A percentile compares a stretch with the other conserved stretches of the same genome.
These are phyloP conservation scores for Termitomyces sp. DNA, from an alignment of 768 basidiomycete species.

Conservation along the genomic window DNA sequence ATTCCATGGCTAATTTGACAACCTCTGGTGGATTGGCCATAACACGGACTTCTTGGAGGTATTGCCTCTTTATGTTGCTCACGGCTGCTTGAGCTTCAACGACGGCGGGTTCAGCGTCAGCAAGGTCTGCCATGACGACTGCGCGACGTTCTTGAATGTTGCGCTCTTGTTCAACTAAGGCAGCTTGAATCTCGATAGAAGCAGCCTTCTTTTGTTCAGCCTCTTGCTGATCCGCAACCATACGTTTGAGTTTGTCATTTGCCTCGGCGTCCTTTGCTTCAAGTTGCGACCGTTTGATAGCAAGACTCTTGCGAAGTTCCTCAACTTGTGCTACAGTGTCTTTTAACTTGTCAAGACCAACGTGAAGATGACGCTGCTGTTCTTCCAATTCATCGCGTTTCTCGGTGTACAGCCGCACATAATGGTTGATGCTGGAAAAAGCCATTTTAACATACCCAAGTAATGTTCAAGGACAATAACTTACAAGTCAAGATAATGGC, in stretches of 20 bases:
- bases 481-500: constrained; percentile 98
- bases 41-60: constrained; percentile 92
- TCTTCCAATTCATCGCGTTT: constrained; percentile 98
- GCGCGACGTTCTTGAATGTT: constrained; percentile 83
- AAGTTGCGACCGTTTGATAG: constrained; percentile 88
- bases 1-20: constrained; percentile 98
- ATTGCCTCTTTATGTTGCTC: constrained; percentile 91
- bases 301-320: constrained; percentile 90
- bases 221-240: constrained; percentile 98
- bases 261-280: constrained; percentile 93
- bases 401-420: constrained; percentile 90
- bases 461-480: constrained; percentile 24
- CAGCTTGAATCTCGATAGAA: constrained; percentile 93
- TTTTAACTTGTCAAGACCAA: constrained; percentile 93
- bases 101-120: constrained; percentile 97
- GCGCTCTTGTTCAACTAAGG: constrained; percentile 85
- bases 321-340: constrained; percentile 97
- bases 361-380: constrained; percentile 96
- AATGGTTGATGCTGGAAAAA: constrained; percentile 82
- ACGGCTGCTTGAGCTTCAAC: constrained; percentile 94
- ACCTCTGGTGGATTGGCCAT: constrained; percentile 99
- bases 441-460: constrained; percentile 3
- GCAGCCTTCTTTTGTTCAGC: constrained; percentile 97
- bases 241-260: constrained; percentile 94
- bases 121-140: constrained; percentile 91